Evolutionary conservation across 2,329 filamentous ascomycete species (phyloP), one percentile per base, ranked within the genome.

Genomic region (Ceratocystis albifundus): DNA sequence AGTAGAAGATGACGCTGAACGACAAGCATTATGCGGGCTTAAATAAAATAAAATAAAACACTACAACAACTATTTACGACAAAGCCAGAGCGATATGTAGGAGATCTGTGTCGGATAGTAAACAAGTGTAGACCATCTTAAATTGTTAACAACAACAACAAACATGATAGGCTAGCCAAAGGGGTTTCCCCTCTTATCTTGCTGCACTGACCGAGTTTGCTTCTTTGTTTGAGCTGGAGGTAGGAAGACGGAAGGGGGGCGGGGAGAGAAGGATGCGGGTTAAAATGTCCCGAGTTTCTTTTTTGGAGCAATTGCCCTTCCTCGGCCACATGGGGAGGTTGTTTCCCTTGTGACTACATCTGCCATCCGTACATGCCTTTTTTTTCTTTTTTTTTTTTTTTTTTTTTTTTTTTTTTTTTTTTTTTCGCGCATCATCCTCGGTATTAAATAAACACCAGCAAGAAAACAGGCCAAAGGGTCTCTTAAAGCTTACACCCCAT

Each of bases 381-480:
- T 48, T 25, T 57, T 57, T 48, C 20, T 53, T 59, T 36, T 25
- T 57, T 57, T 48, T 48, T 53, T 59, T 36, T 25, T 57, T 57
- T 48, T 48, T 53, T 59, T 36, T 32, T 59, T 59, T 48, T 32
- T 59, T 59, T 48, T 48, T 53, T 57, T 32, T 25, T 57, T 57
- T 48, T 48, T 53, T 59, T 36, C 28, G 55, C 55, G 25, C 55
- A 59, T 59, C 55, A 59, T 59, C 55, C 55, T 59, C 55, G 55
- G 55, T 10, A 28, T 36, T 36, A 20, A 32, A 36, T 32, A 59
- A 59, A 59, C 55, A 59, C 28, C 55, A 57, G 4, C n/a, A 12
- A 36, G 20, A 30, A 53, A 53, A n/a, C 12, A 5, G 6, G 10
- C 55, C 7, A 41, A 41, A 15, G 36, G 10, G 10, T 12, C 36